These are phyloP conservation scores for Globisporangium parvum DNA, from an alignment of 352 stramenopile species.

Conservation along the genomic window DNA sequence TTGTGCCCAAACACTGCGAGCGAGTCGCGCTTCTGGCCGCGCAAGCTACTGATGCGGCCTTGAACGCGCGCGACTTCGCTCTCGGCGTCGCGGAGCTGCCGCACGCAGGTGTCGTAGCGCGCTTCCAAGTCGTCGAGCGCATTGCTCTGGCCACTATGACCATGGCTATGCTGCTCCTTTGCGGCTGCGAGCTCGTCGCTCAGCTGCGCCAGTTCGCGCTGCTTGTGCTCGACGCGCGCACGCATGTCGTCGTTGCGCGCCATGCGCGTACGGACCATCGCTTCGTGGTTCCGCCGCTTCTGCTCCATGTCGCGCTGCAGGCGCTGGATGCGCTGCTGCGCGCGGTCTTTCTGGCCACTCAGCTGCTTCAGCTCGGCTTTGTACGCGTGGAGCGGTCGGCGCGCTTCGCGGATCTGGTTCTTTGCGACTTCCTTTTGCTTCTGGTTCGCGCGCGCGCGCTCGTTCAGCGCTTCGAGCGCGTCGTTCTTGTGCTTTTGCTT, in stretches of 20 bases:
- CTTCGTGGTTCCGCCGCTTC: constrained; percentile 47
- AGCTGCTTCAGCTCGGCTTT: constrained; percentile 66
- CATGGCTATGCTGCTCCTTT: constrained; percentile 21
- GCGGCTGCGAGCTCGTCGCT: constrained; percentile 34
- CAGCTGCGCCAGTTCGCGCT: constrained; percentile 31
- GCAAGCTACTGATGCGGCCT: constrained; percentile 37
- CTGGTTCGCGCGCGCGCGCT: constrained; percentile 30
- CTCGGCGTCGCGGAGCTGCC: constrained; percentile 52
- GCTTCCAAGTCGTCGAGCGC: constrained; percentile 48
- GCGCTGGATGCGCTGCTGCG: constrained; percentile 42
- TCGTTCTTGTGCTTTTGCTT: constrained; percentile 69
- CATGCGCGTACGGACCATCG: constrained; percentile 47
- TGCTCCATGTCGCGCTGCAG: constrained; percentile 46
- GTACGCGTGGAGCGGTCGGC: constrained; percentile 54
- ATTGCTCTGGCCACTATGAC: constrained; percentile 13
- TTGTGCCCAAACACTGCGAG: constrained; percentile 60
- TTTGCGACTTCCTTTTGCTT: constrained; percentile 46
- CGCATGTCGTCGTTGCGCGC: constrained; percentile 58
- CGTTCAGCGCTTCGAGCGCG: constrained; percentile 46
- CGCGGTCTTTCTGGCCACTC: constrained; percentile 37
- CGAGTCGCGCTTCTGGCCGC: constrained; percentile 49
- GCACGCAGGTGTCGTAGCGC: constrained; percentile 49
- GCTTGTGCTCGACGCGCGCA: constrained; percentile 42
- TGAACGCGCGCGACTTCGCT: constrained; percentile 38
- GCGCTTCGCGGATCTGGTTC: constrained; percentile 54